Base-by-base conservation (phyloP, 306 rosid genomes). In the Rosa rugosa region DNA sequence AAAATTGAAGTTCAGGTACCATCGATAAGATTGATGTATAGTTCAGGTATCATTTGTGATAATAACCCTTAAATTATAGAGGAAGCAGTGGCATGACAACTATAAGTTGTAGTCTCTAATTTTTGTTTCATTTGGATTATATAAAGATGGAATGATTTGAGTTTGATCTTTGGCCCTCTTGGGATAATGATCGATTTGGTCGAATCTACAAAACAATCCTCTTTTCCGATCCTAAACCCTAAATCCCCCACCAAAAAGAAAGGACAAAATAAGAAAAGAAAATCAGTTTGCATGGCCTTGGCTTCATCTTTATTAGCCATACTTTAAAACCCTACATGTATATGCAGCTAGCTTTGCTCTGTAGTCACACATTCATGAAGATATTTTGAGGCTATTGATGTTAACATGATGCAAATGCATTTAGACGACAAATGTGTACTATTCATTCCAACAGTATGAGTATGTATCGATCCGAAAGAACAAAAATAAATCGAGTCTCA, bases 371-470 rank as follows among this genome's bases (percentile, higher is more conserved):
- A 64, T 31, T 64, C 47, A 16, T 36, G 23, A 8, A 38, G 71
- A 66, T 36, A 66, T 66, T 17, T 40, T 38, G 46, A 66, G 8
- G 46, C 5, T 36, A 47, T 23, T 44, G 68, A 46, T 84, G 72
- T 72, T 45, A 45, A 5, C 44, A 27, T 23, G 38, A 20, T 18
- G 47, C 18, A 66, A 67, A 80, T 54, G 89, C 60, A 86, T 73
- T 3, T 75, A 77, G 84, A 86, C 87, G 80, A n/a, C 8, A 75
- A 41, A 46, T 69, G 44, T 67, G 36, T 6, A 53, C 6, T 53
- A 53, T 84, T 62, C 89, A 75, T 81, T 27, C 11, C 9, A 40
- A n/a, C 34, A 10, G 44, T 44, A 5, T 64, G 18, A 2, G 50
- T 23, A 25, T 0, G 11, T 63, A 13, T 63, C n/a, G 8, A 63